These are phyloP conservation scores for Perilla frutescens DNA, from an alignment of 257 asterid species.

Conservation along the genomic window DNA sequence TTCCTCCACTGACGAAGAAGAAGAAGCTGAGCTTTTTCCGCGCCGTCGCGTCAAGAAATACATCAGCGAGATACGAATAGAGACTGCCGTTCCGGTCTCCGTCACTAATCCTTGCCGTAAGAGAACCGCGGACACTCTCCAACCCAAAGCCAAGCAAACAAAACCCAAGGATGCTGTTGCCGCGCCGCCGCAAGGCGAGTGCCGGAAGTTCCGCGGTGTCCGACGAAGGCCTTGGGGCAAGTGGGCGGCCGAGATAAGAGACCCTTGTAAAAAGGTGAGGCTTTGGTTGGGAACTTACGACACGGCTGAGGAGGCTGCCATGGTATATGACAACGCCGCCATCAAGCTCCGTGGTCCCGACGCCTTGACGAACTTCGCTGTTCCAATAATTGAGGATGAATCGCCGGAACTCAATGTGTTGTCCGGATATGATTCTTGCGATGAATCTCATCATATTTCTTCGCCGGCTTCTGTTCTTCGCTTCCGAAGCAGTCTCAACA, in stretches of 20 bases:
- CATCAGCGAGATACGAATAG: slow-evolving; percentile 61
- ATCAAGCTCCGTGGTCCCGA: slow-evolving; percentile 68
- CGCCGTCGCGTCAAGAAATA: slow-evolving; percentile 65
- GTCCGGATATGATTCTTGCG: slow-evolving; percentile 69
- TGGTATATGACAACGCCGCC: slow-evolving; percentile 81
- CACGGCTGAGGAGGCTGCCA: slow-evolving; percentile 81
- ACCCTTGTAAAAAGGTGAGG: slow-evolving; percentile 53
- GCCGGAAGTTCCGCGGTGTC: slow-evolving; percentile 66
- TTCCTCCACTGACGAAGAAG: slow-evolving; percentile 79
- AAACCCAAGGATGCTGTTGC: slow-evolving; percentile 37
- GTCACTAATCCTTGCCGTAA: not conserved
- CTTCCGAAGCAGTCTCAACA: slow-evolving; percentile 39
- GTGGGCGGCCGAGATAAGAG: slow-evolving; percentile 82
- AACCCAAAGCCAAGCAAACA: slow-evolving; percentile 42
- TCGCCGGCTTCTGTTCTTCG: slow-evolving; percentile 72
- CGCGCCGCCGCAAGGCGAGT: slow-evolving; percentile 27
- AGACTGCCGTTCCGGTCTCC: not conserved
- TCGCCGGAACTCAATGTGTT: slow-evolving; percentile 31
- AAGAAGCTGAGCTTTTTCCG: slow-evolving; percentile 37
- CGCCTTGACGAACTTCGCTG: slow-evolving; percentile 62
- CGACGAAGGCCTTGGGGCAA: slow-evolving; percentile 81
- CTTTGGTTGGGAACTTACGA: slow-evolving; percentile 77
- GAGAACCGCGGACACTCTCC: slow-evolving; percentile 35
- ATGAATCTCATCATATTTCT: slow-evolving; percentile 50
- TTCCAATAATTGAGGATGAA: slow-evolving; percentile 30